These are phyloP conservation scores for Paramecium sexaurelia DNA, from an alignment of 73 alveolate species.

Conservation along the genomic window DNA sequence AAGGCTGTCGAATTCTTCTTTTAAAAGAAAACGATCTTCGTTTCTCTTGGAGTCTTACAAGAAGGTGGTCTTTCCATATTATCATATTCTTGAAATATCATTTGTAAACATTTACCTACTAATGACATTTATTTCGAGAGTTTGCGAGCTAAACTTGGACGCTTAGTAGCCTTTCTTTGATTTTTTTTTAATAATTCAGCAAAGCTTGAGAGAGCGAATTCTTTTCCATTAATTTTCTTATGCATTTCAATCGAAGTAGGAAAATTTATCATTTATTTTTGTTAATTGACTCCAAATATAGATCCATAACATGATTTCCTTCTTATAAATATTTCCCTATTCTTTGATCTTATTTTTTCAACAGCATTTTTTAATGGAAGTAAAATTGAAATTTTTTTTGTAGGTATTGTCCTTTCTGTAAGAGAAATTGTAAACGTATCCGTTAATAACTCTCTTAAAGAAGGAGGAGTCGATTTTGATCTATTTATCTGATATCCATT, in stretches of 20 bases:
- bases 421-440: not conserved
- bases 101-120: not conserved
- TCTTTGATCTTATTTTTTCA: not conserved
- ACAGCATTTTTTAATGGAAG: conserved; percentile 7
- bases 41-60: not conserved
- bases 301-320: conserved; percentile 31
- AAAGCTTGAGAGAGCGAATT: conserved; percentile 24
- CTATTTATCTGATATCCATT: not conserved
- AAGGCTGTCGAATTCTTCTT: not conserved
- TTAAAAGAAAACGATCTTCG: not conserved
- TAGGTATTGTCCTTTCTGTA: not conserved
- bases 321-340: not conserved
- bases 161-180: not conserved
- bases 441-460: not conserved
- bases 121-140: conserved; percentile 9
- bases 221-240: not conserved
- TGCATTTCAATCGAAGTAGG: not conserved
- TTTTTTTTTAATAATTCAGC: conserved; percentile 33
- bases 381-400: not conserved
- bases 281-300: not conserved
- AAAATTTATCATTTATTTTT: not conserved
- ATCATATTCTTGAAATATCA: not conserved
- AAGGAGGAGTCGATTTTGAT: conserved; percentile 11
- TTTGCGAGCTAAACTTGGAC: not conserved
- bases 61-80: conserved; percentile 44